Evolutionary conservation across 306 rosid species (phyloP), one percentile per base, ranked within the genome.

Genomic region (Hylodesmum podocarpum): DNA sequence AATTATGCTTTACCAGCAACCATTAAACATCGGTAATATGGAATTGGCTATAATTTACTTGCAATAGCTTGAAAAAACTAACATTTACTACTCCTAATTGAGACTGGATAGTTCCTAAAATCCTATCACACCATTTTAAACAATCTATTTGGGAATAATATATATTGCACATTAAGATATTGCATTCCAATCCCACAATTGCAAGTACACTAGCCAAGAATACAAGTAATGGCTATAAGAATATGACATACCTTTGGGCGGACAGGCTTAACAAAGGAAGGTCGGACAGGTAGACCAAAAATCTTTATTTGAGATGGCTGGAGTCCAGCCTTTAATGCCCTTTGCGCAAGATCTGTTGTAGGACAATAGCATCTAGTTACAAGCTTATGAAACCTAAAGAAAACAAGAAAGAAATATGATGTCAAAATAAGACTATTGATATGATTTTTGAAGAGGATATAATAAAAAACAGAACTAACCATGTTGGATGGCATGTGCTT

Each of bases 291-390:
- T 63, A 93, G 92, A 74, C 97, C 98, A 82, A 83, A 93, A 77
- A 93, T 91, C 84, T 89, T 91, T 85, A 91, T 88, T 83, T 87
- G 94, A 57, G 97, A 83, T 83, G 88, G 87, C 83, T 91, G 78
- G 65, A 95, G 92, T 67, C 99, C 99, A 58, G 99, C 99, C 88
- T 90, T 92, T 64, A 75, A 75, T 74, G 97, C 99, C 80, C 96
- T 86, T 70, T 87, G 89, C 0, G 96, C 89, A 65, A 95, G 94
- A 81, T 95, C 99, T 40, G 88, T 58, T 29, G 99, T 81, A 24
- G 97, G 99, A 76, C 99, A 95, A 87, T 95, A 95, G 89, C 99
- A 95, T 86, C 99, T 89, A 6, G 99, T 95, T 55, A 95, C 99
- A 47, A 95, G 99, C 80, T 92, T 95, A 78, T 95, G 99, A 83